phyloP scores from a whole-genome alignment of 2,329 filamentous ascomycete species.

The Microsporum canis region DNA sequence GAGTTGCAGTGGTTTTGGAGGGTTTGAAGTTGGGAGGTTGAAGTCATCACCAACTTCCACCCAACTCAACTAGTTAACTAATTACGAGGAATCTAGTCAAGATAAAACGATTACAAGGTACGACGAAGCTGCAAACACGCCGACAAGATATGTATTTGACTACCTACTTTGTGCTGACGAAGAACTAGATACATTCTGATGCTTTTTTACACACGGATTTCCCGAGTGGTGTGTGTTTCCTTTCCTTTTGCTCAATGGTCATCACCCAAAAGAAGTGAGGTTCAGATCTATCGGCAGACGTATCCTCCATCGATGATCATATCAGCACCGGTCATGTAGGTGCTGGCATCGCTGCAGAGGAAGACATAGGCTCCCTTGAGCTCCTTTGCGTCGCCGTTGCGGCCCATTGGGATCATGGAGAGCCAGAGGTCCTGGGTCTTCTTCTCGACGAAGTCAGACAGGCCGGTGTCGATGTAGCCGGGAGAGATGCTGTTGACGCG shows the following conservation, averaged over 20 bases:
- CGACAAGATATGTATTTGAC: background rate
- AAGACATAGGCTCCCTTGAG: slow-evolving; percentile 68
- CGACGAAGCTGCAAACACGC: background rate
- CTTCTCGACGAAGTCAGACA: slow-evolving; percentile 53
- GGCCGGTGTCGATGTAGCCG: slow-evolving; percentile 57
- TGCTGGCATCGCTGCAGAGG: slow-evolving; percentile 61
- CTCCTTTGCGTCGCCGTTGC: slow-evolving; percentile 57
- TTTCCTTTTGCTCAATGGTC: background rate
- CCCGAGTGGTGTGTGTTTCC: background rate
- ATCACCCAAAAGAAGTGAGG: background rate
- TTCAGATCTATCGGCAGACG: slow-evolving; percentile 8
- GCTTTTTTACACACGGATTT: background rate
- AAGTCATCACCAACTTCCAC: background rate
- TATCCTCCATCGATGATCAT: slow-evolving; percentile 63
- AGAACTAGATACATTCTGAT: background rate
- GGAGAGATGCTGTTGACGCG: slow-evolving; percentile 58
- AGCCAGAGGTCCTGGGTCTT: slow-evolving; percentile 43
- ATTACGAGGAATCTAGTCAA: background rate
- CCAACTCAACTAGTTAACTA: background rate
- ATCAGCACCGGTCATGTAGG: slow-evolving; percentile 61
- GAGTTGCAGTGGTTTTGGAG: background rate
- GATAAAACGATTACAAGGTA: background rate
- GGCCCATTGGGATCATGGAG: slow-evolving; percentile 44
- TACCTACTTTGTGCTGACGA: background rate
- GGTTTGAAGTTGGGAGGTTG: background rate